Evolutionary conservation across 495 filamentous ascomycete genomes (phyloP).

Genomic region (Neurospora pannonica): DNA sequence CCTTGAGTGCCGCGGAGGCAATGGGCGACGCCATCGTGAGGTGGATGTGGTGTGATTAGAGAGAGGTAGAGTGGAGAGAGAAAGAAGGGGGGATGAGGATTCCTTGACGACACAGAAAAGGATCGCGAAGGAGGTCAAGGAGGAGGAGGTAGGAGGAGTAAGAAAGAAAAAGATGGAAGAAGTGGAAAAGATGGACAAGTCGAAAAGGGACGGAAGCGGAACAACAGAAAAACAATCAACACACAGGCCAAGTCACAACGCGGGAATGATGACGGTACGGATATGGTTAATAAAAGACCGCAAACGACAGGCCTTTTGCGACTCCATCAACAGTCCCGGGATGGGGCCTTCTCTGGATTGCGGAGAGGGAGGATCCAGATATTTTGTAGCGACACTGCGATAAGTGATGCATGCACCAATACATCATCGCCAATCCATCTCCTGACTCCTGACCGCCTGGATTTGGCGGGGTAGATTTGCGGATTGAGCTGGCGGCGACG

Average conservation of each 20-base stretch:
- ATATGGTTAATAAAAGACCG: no score
- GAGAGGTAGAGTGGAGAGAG: background rate
- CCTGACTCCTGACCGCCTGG: background rate
- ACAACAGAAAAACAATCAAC: background rate
- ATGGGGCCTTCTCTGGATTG: background rate
- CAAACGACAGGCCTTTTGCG: no score
- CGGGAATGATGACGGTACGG: background rate
- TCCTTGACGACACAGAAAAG: background rate
- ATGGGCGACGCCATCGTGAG: constrained; percentile 33
- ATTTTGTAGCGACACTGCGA: no score
- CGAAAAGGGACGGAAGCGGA: background rate
- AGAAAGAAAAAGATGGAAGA: background rate
- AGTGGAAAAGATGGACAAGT: background rate
- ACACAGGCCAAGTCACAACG: background rate
- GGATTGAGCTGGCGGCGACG: background rate
- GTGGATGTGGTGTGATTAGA: background rate
- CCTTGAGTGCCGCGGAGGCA: constrained; percentile 66
- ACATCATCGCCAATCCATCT: background rate
- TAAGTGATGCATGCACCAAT: no score
- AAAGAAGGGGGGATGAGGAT: background rate
- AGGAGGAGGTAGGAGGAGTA: background rate
- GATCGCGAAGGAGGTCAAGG: background rate
- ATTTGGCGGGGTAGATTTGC: background rate
- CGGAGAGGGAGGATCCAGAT: no score
- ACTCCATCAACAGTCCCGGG: background rate